Base-by-base conservation (phyloP, 495 filamentous ascomycete species). In the Chlorociboria aeruginascens region DNA sequence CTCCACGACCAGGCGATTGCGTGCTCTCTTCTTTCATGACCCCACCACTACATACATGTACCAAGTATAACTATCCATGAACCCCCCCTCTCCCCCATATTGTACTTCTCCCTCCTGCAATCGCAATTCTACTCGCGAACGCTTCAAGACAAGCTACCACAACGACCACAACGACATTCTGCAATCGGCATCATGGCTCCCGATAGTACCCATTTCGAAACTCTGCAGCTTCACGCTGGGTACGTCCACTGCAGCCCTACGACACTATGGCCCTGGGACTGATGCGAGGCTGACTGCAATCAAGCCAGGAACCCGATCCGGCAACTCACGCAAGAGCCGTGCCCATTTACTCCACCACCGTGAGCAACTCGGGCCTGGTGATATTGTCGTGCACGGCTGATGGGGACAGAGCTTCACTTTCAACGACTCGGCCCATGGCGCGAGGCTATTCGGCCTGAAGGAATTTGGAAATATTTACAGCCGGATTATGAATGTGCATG, bases 401-500 rank as follows among this genome's bases (percentile, higher is more conserved):
- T 45, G 30, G 28, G 38, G 4, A n/a, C 50, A 89, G 85, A 95
- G 89, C 56, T 98, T 70, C 65, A 74, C 77, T 48, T 98, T 98
- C 82, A 88, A 97, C 76, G 87, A 96, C 70, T 94, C 87, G 32
- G 92, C 89, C 43, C 92, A 97, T 64, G 92, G 89, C 53, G 93
- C 93, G 43, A 81, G 90, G 60, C 82, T 98, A 20, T 98, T 98
- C 62, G 87, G 87, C 55, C 87, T 98, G 67, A 94, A 96, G 64
- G 90, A 96, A 65, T 90, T 93, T 63, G 93, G 90, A 63, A 96
- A 98, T 67, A 96, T 98, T 69, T 98, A 98, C 73, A 88, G 82
- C 59, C 83, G 92, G 48, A 92, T 98, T 56, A 94, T 93, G 88
- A 98, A 98, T 64, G 72, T 76, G 45, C 58, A 70, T 63, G 28